phyloP scores from a whole-genome alignment of 2,329 filamentous ascomycete genomes.

The Scedosporium apiospermum region DNA sequence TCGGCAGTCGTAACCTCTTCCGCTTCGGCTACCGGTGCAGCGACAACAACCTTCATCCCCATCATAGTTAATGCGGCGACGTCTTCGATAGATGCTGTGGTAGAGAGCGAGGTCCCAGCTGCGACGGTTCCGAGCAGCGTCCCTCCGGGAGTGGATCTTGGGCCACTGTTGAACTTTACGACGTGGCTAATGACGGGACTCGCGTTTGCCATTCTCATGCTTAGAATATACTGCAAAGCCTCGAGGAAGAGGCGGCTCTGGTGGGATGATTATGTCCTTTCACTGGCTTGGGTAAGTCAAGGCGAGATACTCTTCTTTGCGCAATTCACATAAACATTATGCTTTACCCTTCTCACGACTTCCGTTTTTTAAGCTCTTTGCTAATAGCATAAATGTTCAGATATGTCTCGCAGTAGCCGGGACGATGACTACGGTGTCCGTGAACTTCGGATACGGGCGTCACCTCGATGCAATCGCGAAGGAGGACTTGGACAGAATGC shows the following conservation, averaged over 20 bases:
- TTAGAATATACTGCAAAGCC: constrained; percentile 15
- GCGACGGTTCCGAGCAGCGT: not conserved
- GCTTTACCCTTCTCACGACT: not conserved
- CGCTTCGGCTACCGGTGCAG: not conserved
- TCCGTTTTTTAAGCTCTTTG: not conserved
- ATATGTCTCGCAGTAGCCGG: constrained; percentile 3
- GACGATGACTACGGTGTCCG: constrained; percentile 6
- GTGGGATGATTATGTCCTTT: constrained; percentile 16
- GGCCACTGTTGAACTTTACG: constrained; percentile 4
- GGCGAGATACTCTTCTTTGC: not conserved
- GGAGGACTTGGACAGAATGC: constrained; percentile 16
- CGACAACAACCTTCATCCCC: not conserved
- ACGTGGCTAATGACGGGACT: constrained; percentile 6
- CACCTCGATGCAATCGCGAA: constrained; percentile 14
- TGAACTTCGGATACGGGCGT: constrained; percentile 15
- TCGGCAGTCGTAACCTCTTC: not conserved
- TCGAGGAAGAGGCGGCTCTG: constrained; percentile 11
- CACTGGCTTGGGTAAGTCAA: constrained; percentile 11
- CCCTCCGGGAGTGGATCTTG: not conserved
- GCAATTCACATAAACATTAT: not conserved
- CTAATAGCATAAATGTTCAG: not conserved
- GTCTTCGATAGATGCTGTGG: not conserved
- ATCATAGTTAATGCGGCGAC: not conserved
- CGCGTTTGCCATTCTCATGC: constrained; percentile 7
- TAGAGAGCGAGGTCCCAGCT: not conserved